A percentile compares a stretch with the other conserved stretches of the same genome.
phyloP scores from a whole-genome alignment of 345 rosid species.

The Cardamine chenopodiifolia region DNA sequence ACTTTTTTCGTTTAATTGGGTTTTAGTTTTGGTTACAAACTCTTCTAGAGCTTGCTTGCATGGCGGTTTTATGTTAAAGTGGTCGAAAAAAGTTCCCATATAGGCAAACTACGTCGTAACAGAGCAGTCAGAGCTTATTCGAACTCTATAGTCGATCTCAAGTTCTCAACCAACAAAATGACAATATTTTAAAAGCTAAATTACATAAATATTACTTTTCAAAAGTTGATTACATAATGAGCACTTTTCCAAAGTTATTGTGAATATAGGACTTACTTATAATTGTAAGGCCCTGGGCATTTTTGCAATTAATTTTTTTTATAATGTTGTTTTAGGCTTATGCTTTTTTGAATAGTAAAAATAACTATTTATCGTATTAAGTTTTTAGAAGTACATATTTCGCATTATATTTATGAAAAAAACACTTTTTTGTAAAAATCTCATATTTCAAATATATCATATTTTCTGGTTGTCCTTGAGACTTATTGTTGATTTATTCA shows the following conservation, averaged over 20 bases:
- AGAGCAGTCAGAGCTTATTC: background rate
- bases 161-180: background rate
- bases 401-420: background rate
- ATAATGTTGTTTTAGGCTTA: background rate
- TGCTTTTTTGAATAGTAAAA: background rate
- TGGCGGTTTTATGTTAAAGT: background rate
- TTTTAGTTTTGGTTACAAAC: background rate
- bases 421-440: background rate
- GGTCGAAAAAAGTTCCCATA: background rate
- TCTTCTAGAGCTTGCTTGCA: background rate
- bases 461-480: background rate
- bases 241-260: background rate
- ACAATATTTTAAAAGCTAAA: background rate
- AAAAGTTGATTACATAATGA: background rate
- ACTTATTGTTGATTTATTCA: background rate
- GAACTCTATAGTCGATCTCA: background rate
- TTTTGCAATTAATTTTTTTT: background rate
- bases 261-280: background rate
- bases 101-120: background rate
- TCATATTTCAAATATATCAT: background rate
- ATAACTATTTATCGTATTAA: background rate
- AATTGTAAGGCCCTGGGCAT: background rate
- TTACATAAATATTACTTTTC: background rate
- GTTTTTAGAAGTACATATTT: background rate
- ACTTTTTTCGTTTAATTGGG: background rate